Evolutionary conservation across 2,329 filamentous ascomycete species (phyloP).

Genomic region (Geosmithia putterillii): DNA sequence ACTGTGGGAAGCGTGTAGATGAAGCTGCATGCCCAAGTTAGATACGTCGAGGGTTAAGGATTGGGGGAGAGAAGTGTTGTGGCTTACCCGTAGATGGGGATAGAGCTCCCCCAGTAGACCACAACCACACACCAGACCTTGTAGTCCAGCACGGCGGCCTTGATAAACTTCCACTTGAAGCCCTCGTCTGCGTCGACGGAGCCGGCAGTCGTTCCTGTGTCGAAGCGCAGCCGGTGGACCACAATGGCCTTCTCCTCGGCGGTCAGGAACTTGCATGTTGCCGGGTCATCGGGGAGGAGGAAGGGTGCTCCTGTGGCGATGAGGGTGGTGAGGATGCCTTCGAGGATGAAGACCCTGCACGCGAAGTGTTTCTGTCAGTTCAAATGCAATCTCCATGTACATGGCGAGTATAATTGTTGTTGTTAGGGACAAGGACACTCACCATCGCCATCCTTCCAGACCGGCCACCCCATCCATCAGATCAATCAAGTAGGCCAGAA

Average conservation of each 20-base stretch:
- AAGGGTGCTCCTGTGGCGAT: not conserved
- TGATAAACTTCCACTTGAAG: constrained; percentile 3
- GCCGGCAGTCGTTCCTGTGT: not conserved
- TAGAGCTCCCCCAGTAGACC: constrained; percentile 20
- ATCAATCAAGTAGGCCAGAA: constrained; percentile 9
- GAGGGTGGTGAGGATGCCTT: not conserved
- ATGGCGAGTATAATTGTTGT: not conserved
- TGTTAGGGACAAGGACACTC: not conserved
- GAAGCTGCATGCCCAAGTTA: constrained; percentile 16
- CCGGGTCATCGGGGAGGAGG: constrained; percentile 1
- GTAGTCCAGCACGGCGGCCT: constrained; percentile 24
- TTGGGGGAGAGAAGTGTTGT: not conserved
- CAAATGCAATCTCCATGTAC: not conserved
- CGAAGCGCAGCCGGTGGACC: not conserved
- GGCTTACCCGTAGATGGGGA: constrained; percentile 1
- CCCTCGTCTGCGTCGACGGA: not conserved
- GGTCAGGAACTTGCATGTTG: not conserved
- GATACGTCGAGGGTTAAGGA: not conserved
- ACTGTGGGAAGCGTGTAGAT: constrained; percentile 21
- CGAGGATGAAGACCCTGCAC: constrained; percentile 3
- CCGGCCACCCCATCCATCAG: constrained; percentile 9
- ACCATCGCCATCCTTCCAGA: constrained; percentile 10
- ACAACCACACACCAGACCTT: constrained; percentile 24
- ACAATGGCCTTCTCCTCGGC: constrained; percentile 1
- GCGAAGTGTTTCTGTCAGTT: not conserved